Evolutionary conservation across 148 eudicot genomes (phyloP).

Genomic region (Arbutus unedo): DNA sequence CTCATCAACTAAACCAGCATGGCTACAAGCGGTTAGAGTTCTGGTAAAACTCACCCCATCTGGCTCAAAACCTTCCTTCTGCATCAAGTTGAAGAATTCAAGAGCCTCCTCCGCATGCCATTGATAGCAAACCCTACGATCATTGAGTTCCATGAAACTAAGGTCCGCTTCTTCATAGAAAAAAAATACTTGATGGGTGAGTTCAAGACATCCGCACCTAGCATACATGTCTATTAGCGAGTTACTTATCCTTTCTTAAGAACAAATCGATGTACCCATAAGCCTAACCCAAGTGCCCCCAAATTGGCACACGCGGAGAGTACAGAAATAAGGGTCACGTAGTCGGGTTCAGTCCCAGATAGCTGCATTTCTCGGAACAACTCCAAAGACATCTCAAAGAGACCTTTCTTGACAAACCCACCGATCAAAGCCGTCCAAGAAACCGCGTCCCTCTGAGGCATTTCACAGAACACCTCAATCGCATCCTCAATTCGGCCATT

Average conservation of each 20-base stretch:
- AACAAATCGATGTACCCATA: constrained; percentile 46
- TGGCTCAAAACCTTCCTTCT: constrained; percentile 34
- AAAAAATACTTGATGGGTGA: constrained; percentile 40
- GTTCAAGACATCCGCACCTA: constrained; percentile 48
- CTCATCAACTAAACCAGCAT: constrained; percentile 47
- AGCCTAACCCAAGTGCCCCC: constrained; percentile 44
- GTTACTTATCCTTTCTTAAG: constrained; percentile 34
- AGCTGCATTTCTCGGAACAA: constrained; percentile 46
- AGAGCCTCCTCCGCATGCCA: constrained; percentile 43
- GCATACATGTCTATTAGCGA: constrained; percentile 56
- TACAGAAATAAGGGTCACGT: constrained; percentile 41
- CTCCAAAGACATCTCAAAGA: constrained; percentile 39
- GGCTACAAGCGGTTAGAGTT: constrained; percentile 59
- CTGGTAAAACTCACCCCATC: constrained; percentile 53
- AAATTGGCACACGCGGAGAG: constrained; percentile 53
- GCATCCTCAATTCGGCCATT: constrained; percentile 50
- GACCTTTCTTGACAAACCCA: constrained; percentile 43
- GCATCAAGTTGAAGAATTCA: constrained; percentile 34
- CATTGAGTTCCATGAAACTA: constrained; percentile 61
- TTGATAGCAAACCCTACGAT: constrained; percentile 48
- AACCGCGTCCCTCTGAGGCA: constrained; percentile 42
- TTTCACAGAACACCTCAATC: constrained; percentile 47
- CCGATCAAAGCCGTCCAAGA: constrained; percentile 45
- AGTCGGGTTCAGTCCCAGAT: constrained; percentile 40
- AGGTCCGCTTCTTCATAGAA: constrained; percentile 31